Evolutionary conservation across 2,329 filamentous ascomycete genomes (phyloP), one percentile per base, ranked within the genome.

Genomic region (Cryphonectria parasitica): DNA sequence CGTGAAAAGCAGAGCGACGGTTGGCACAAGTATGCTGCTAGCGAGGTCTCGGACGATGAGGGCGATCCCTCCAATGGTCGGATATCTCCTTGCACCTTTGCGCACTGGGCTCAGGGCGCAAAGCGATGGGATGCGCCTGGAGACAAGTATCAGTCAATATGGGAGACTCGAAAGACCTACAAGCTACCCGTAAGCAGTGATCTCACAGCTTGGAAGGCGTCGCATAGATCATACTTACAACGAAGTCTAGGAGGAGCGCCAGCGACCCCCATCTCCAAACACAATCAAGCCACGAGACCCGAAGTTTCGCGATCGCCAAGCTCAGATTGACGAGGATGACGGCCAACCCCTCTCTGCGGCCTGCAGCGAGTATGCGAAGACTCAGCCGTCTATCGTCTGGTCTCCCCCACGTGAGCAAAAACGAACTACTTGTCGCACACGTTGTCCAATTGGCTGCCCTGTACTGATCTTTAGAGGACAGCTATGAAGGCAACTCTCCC

Each of bases 61-160:
- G 83, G 81, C 1, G 78, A 79, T 31, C 77, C 78, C 0, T 73
- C 77, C 4, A 74, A 77, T 4, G 79, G 77, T 0, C 79, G 79
- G 1, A 81, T 86, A 39, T 81, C 80, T 0, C 82, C 83, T 1
- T 80, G 78, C 70, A 83, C 80, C 0, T 86, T 85, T 69, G 76
- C 79, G 17, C 73, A 77, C 1, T 80, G 79, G 77, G 75, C 81
- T 43, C 74, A 81, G 69, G 82, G 80, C 66, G 77, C 77, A 52
- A 71, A 77, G 72, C 75, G 78, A 68, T 78, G 76, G 76, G 76
- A 80, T 22, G 72, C 66, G 25, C 56, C 58, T 25, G 63, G 34
- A 13, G 69, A 72, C 62, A 68, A 63, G 56, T 63, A 62, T 68
- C 65, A 45, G 22, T 68, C 68, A 17, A 34, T 43, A 3, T 66